Evolutionary conservation across 768 basidiomycete genomes (phyloP).

Genomic region (Paxillus ammoniavirescens): DNA sequence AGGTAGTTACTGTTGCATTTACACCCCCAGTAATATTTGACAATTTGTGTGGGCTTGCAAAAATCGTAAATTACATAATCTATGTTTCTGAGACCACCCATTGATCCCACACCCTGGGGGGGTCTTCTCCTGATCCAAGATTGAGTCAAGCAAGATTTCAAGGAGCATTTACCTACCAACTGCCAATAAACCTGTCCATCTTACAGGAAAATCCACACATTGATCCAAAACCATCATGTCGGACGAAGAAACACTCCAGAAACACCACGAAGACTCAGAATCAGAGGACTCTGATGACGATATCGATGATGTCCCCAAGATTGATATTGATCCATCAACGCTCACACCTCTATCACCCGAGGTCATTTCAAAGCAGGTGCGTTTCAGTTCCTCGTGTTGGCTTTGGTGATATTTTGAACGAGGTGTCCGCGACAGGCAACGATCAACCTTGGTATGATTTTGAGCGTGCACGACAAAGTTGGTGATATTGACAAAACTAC

Average conservation of each 20-base stretch:
- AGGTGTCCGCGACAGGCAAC: constrained; percentile 64
- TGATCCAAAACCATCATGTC: constrained; percentile 46
- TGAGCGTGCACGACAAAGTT: background rate
- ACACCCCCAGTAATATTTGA: too few species aligned
- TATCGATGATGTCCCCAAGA: constrained; percentile 53
- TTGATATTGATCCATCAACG: constrained; percentile 79
- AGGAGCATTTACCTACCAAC: background rate
- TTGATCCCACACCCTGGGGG: background rate
- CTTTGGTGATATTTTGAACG: background rate
- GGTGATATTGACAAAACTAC: constrained; percentile 4
- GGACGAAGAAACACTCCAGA: constrained; percentile 65
- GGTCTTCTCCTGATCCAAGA: background rate
- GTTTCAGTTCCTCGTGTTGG: constrained; percentile 17
- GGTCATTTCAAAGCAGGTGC: constrained; percentile 88
- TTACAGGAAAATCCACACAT: background rate
- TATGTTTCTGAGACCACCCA: too few species aligned
- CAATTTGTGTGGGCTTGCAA: too few species aligned
- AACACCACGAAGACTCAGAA: constrained; percentile 65
- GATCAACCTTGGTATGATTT: constrained; percentile 75
- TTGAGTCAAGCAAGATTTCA: background rate
- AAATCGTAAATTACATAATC: too few species aligned
- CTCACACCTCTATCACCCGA: constrained; percentile 87
- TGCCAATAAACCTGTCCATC: background rate
- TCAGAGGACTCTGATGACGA: constrained; percentile 65
- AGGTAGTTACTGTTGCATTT: too few species aligned